Evolutionary conservation across 495 filamentous ascomycete species (phyloP), one percentile per base, ranked within the genome.

Genomic region (Penicillium malachiteum): DNA sequence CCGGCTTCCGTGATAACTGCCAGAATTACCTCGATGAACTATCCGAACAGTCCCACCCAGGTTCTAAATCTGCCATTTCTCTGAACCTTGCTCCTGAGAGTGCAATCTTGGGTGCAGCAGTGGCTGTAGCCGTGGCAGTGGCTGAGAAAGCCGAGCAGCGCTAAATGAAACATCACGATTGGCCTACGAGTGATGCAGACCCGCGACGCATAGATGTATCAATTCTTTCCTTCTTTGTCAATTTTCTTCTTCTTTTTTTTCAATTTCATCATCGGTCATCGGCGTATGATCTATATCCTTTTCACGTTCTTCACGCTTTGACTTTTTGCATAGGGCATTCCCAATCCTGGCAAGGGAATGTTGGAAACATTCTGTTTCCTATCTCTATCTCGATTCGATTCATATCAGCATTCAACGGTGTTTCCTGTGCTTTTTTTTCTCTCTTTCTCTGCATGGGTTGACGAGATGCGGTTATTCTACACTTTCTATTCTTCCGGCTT

Each of bases 91-190:
- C 79, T 4, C 68, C 66, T 12, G 81, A 84, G 46, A 77, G 79
- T 42, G 80, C 80, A 7, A 81, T 85, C 40, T 55, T 82, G 7
- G 82, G 82, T 7, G 82, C 81, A 7, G 82, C 78, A 0, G 82
- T 85, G 42, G 79, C 83, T 5, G 81, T 77, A 7, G 82, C 80
- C 26, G 72, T 78, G n/a, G 63, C 72, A 2, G 70, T 69, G 9
- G 64, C 66, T 18, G 66, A 62, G 17, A 62, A 60, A 32, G 33
- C 58, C 12, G 54, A 50, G 45, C 42, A 56, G 47, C 41, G 34
- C 13, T 52, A 40, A 48, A 50, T 16, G 33, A n/a, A 37, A 8
- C 5, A 21, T 12, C 18, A 12, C 21, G 34, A 32, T 3, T 48
- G 42, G 11, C 45, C 56, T 17, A 58, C 32, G 58, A 59, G 34